These are phyloP conservation scores for Saccharomyces pastorianus DNA, from an alignment of 1,139 yeast species.

Conservation along the genomic window DNA sequence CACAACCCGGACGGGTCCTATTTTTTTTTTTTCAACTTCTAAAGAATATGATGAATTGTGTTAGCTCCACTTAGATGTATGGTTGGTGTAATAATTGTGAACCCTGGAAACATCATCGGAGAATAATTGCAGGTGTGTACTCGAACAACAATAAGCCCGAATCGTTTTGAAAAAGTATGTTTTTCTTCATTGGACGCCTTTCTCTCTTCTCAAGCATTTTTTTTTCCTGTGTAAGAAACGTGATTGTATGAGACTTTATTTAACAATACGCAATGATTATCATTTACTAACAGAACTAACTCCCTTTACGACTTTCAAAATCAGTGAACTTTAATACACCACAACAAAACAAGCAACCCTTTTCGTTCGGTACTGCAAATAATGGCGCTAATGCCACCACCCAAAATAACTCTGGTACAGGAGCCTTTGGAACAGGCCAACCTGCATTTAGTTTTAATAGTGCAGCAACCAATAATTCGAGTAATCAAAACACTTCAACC, in stretches of 20 bases:
- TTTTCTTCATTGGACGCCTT: neutral
- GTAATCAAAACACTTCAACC: neutral
- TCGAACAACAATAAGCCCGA: neutral
- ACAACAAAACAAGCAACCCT: neutral
- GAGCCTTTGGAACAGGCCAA: neutral
- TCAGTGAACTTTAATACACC: neutral
- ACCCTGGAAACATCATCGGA: neutral
- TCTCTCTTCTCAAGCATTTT: neutral
- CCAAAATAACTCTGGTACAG: neutral
- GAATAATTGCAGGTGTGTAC: neutral
- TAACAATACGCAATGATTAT: too few species aligned
- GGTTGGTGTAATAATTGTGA: neutral
- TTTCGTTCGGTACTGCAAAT: constrained; percentile 1
- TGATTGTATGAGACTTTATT: too few species aligned
- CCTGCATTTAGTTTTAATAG: neutral
- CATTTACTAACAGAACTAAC: neutral
- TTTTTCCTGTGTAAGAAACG: neutral
- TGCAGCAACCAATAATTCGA: neutral
- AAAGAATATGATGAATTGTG: neutral
- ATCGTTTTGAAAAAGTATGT: neutral
- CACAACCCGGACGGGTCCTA: neutral
- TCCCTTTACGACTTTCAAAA: neutral
- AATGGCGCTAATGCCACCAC: neutral
- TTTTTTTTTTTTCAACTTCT: neutral
- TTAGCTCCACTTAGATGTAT: neutral